These are phyloP conservation scores for Erodium texanum DNA, from an alignment of 441 rosid genomes.

Conservation along the genomic window DNA sequence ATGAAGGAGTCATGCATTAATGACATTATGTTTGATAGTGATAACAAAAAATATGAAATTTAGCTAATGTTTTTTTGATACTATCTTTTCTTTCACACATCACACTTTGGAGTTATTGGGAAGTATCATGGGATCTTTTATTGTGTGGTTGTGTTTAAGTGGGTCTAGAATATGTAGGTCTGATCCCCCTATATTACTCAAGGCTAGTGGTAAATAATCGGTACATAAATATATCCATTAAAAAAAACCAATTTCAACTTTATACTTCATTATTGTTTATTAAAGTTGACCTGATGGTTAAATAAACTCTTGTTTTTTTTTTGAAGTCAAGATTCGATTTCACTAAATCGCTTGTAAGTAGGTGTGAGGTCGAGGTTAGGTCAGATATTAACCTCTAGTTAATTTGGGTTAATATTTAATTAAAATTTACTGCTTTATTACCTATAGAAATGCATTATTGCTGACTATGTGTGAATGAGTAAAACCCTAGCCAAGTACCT, in stretches of 20 bases:
- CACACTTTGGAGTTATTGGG: neutral
- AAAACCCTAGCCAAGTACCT: neutral
- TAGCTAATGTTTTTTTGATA: neutral
- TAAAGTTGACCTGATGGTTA: no score
- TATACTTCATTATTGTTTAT: no score
- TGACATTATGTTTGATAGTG: neutral
- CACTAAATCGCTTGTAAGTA: no score
- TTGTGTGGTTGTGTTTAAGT: neutral
- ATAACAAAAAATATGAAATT: neutral
- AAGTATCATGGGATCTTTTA: neutral
- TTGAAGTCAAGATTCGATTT: no score
- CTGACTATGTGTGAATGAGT: neutral
- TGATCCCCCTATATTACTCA: neutral
- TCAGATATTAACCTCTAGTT: no score
- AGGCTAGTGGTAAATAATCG: neutral
- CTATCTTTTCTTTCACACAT: neutral
- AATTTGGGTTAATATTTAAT: no score
- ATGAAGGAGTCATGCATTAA: neutral
- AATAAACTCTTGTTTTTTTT: no score
- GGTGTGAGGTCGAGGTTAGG: no score
- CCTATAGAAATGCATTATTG: neutral
- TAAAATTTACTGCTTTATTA: no score
- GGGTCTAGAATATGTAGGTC: neutral
- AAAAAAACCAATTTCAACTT: no score
- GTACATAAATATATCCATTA: no score